These are phyloP conservation scores for Neopestalotiopsis sp. DNA, from an alignment of 2,329 filamentous ascomycete species.

Conservation along the genomic window DNA sequence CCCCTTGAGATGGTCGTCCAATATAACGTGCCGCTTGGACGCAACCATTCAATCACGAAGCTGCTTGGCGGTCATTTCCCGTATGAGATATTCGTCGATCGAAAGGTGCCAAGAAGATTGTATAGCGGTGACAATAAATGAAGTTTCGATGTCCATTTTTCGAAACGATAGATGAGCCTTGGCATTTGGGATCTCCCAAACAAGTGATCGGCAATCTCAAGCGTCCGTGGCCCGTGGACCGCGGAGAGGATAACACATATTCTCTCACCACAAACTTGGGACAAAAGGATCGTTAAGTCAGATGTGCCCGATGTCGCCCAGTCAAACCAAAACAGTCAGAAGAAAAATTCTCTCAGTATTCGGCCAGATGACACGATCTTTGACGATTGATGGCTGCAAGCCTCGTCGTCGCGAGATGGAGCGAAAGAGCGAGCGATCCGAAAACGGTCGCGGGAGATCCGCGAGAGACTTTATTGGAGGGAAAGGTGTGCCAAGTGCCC, in stretches of 20 bases:
- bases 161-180: slow-evolving; percentile 1
- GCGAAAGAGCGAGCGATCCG: slow-evolving; percentile 11
- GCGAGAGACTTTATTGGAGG: neutral
- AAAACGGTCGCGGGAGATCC: neutral
- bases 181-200: neutral
- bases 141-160: neutral
- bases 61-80: neutral
- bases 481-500: neutral
- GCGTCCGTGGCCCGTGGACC: too few species aligned
- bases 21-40: neutral
- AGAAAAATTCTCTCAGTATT: neutral
- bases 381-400: neutral
- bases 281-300: neutral
- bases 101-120: neutral
- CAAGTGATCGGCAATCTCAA: neutral
- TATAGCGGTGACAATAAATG: neutral
- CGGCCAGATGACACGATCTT: neutral
- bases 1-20: neutral
- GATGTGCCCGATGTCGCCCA: neutral
- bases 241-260: too few species aligned
- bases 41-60: neutral
- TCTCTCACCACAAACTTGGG: neutral
- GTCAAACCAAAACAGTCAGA: neutral
- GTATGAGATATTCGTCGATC: neutral
- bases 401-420: slow-evolving; percentile 9